Evolutionary conservation across 1,284 basidiomycete species (phyloP).

Genomic region (Trichosporon coremiiforme): DNA sequence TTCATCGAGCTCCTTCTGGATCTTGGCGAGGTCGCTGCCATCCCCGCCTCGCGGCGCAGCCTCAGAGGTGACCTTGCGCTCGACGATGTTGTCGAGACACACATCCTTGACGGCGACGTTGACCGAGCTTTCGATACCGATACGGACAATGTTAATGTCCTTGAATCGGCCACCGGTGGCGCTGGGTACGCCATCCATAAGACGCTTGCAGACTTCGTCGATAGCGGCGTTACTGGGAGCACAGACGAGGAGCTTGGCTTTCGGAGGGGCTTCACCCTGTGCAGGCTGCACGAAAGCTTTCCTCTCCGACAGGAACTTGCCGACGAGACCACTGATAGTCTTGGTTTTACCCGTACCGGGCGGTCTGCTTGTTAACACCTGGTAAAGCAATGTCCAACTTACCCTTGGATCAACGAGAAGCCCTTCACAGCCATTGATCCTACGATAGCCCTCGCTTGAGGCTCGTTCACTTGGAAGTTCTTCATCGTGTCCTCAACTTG

Average conservation of each 20-base stretch:
- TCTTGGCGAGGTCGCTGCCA: slow-evolving; percentile 59
- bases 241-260: slow-evolving; percentile 83
- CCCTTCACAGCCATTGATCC: slow-evolving; percentile 73
- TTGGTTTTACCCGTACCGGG: slow-evolving; percentile 99
- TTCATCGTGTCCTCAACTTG: slow-evolving; percentile 71
- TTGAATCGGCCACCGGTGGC: slow-evolving; percentile 66
- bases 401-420: slow-evolving; percentile 96
- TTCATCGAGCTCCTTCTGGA: slow-evolving; percentile 69
- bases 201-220: slow-evolving; percentile 88
- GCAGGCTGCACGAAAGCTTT: slow-evolving; percentile 59
- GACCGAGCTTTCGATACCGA: slow-evolving; percentile 79
- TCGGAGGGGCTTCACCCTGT: slow-evolving; percentile 60
- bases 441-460: slow-evolving; percentile 88
- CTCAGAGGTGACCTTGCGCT: slow-evolving; percentile 67
- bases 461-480: slow-evolving; percentile 80
- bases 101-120: slow-evolving; percentile 83
- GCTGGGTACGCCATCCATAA: slow-evolving; percentile 74
- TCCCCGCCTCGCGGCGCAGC: slow-evolving; percentile 59
- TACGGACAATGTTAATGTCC: slow-evolving; percentile 73
- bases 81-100: slow-evolving; percentile 82
- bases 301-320: slow-evolving; percentile 72
- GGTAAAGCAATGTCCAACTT: slow-evolving; percentile 38
- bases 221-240: slow-evolving; percentile 99
- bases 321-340: slow-evolving; percentile 93
- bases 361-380: slow-evolving; percentile 63